Percentiles rank a stretch among this genome's conserved stretches.
These are phyloP conservation scores for Protomyces inundatus DNA, from an alignment of 1,139 yeast species.

Conservation along the genomic window DNA sequence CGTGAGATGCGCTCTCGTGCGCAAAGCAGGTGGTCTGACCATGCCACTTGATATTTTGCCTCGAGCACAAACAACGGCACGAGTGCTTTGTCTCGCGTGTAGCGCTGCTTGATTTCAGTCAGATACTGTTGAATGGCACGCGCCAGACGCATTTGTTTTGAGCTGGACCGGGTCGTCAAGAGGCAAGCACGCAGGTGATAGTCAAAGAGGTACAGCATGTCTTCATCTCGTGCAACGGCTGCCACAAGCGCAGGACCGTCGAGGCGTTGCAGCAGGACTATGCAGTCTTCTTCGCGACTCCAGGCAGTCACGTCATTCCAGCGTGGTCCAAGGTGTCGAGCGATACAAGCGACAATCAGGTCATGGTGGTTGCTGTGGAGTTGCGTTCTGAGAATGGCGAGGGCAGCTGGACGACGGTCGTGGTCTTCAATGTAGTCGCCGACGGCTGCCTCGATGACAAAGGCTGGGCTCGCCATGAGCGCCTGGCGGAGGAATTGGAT, in stretches of 20 bases:
- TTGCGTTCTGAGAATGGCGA: neutral
- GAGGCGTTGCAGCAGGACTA: neutral
- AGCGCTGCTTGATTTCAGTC: neutral
- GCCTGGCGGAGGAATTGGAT: too few species aligned
- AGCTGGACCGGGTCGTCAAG: neutral
- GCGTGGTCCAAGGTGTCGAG: constrained; percentile 9
- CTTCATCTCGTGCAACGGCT: neutral
- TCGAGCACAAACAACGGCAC: neutral
- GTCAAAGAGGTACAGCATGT: constrained; percentile 4
- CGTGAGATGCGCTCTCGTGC: neutral
- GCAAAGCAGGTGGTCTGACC: neutral
- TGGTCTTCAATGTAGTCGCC: constrained; percentile 1
- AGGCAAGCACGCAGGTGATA: constrained; percentile 14
- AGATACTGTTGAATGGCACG: constrained; percentile 11
- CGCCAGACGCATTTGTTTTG: constrained; percentile 8
- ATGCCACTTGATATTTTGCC: neutral
- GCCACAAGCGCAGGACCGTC: neutral
- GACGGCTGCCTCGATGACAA: constrained; percentile 6
- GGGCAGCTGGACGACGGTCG: neutral
- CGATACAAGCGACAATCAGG: neutral
- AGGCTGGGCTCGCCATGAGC: neutral
- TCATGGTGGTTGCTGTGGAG: neutral
- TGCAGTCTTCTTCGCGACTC: constrained; percentile 7
- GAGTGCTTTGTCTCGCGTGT: neutral
- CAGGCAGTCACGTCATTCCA: constrained; percentile 7